Conservation (phyloP, 1,284 basidiomycete genomes). For the Agroathelia rolfsii region DNA sequence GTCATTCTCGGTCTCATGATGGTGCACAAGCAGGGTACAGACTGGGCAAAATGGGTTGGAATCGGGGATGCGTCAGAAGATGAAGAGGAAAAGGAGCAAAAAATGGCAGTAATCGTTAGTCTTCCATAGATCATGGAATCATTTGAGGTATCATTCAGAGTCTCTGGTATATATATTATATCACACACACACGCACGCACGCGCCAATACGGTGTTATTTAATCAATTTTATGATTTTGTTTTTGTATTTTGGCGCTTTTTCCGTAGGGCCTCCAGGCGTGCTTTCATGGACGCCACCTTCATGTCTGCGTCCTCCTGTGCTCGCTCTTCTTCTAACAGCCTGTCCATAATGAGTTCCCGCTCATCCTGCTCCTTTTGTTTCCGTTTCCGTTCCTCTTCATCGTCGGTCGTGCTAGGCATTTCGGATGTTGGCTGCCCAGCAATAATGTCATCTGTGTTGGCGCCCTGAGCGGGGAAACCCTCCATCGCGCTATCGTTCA, state of each 20-base stretch:
- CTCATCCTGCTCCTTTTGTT: slow-evolving; percentile 55
- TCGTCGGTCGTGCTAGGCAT: slow-evolving; percentile 24
- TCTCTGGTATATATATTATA: too few relatives aligned
- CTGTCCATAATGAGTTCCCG: slow-evolving; percentile 75
- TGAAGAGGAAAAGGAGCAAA: slow-evolving; percentile 5
- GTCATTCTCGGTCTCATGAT: slow-evolving; percentile 89
- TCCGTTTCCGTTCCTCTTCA: slow-evolving; percentile 34
- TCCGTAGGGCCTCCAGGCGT: slow-evolving; percentile 50
- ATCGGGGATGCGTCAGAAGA: slow-evolving; percentile 13
- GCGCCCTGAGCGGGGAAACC: slow-evolving; percentile 42
- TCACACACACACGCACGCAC: too few relatives aligned
- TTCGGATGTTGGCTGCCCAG: slow-evolving; percentile 15
- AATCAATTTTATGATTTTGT: slow-evolving; percentile 16
- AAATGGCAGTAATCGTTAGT: too few relatives aligned
- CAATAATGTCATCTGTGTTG: slow-evolving; percentile 16
- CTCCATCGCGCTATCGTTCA: slow-evolving; percentile 33
- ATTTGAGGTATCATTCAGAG: too few relatives aligned
- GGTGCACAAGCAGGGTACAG: slow-evolving; percentile 79
- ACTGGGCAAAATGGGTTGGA: slow-evolving; percentile 56
- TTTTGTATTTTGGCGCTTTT: slow-evolving; percentile 37
- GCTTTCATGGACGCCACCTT: slow-evolving; percentile 56
- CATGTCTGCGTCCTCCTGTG: slow-evolving; percentile 77
- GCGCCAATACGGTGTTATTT: too few relatives aligned
- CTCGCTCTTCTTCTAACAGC: slow-evolving; percentile 67
- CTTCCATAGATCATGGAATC: too few relatives aligned